A percentile compares a stretch with the other conserved stretches of the same genome.
These are phyloP conservation scores for Ophiocordyceps camponoti-leonardi DNA, from an alignment of 2,329 filamentous ascomycete genomes.

Conservation along the genomic window DNA sequence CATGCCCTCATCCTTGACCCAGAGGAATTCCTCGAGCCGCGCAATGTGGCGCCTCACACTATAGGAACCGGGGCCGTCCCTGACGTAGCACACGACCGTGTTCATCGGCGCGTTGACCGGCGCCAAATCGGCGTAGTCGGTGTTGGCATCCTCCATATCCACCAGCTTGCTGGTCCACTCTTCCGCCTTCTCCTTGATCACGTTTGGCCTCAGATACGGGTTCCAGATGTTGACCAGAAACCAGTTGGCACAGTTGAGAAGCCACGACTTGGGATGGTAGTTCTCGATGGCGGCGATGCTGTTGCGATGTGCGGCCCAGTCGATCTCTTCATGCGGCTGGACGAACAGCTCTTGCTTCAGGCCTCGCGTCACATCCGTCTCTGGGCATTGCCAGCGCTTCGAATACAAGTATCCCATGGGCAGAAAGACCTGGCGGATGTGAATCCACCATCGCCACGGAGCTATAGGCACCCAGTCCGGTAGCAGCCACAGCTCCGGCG, in stretches of 20 bases:
- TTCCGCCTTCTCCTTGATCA: conserved; percentile 55
- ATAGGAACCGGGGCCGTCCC: conserved; percentile 59
- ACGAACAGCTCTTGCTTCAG: conserved; percentile 71
- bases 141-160: conserved; percentile 85
- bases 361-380: conserved; percentile 54
- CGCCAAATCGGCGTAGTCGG: conserved; percentile 68
- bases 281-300: conserved; percentile 67
- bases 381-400: conserved; percentile 59
- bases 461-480: conserved; percentile 82
- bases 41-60: conserved; percentile 65
- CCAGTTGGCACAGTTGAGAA: conserved; percentile 68
- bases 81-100: conserved; percentile 67
- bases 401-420: conserved; percentile 87
- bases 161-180: conserved; percentile 70
- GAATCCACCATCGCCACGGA: conserved; percentile 95
- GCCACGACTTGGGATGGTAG: conserved; percentile 79
- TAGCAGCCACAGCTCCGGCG: conserved; percentile 83
- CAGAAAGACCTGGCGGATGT: conserved; percentile 91
- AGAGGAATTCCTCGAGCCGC: conserved; percentile 69
- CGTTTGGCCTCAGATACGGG: conserved; percentile 53
- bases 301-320: conserved; percentile 66
- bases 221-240: conserved; percentile 64
- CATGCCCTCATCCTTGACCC: conserved; percentile 88
- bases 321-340: conserved; percentile 59
- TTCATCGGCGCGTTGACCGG: conserved; percentile 89